Evolutionary conservation across 345 rosid species (phyloP).

Genomic region (Mangifera indica): DNA sequence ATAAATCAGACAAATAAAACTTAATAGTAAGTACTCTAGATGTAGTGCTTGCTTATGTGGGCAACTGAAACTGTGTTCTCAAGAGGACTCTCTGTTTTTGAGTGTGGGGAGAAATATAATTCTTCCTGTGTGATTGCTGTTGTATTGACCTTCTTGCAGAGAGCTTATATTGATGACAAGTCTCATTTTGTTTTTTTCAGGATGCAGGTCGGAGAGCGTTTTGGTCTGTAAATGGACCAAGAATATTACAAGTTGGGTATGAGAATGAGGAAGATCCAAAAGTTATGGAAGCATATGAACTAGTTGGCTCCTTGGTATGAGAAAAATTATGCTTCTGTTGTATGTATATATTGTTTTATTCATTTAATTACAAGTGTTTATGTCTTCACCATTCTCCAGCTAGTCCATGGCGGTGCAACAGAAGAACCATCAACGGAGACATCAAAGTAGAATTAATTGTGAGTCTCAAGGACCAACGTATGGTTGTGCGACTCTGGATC

Average conservation of each 20-base stretch:
- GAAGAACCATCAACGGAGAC: constrained; percentile 39
- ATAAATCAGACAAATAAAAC: no score
- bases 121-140: not conserved
- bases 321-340: not conserved
- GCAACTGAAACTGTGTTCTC: not conserved
- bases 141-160: not conserved
- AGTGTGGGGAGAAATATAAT: not conserved
- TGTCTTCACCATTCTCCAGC: constrained; percentile 33
- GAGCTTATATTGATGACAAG: not conserved
- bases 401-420: constrained; percentile 48
- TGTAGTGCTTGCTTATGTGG: not conserved
- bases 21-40: not conserved
- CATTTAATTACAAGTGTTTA: not conserved
- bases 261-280: constrained; percentile 83
- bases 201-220: constrained; percentile 82
- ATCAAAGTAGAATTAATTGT: constrained; percentile 30
- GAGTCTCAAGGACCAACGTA: not conserved
- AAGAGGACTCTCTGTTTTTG: not conserved
- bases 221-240: constrained; percentile 86
- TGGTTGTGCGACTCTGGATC: not conserved
- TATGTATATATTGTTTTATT: not conserved
- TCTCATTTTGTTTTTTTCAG: constrained; percentile 33
- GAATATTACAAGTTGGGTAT: constrained; percentile 80
- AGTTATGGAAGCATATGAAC: constrained; percentile 92
- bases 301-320: constrained; percentile 75